These are phyloP conservation scores for Cetraspora pellucida DNA, from an alignment of 192 early-diverging fungal species.

Conservation along the genomic window DNA sequence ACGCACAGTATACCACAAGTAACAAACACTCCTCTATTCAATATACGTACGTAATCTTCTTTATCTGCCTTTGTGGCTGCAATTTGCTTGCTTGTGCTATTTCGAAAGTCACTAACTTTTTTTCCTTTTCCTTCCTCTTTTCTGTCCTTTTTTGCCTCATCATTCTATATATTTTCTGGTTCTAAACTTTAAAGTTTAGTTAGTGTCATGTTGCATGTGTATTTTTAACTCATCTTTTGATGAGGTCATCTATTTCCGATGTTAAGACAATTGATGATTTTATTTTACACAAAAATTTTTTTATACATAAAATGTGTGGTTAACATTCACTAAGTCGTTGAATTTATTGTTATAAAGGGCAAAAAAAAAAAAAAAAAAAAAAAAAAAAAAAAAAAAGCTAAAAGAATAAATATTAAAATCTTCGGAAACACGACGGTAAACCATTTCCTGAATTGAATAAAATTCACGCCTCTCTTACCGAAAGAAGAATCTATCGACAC, in stretches of 20 bases:
- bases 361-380: background rate
- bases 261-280: background rate
- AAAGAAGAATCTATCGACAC: background rate
- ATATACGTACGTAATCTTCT: conserved; percentile 9
- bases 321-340: background rate
- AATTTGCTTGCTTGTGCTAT: conserved; percentile 10
- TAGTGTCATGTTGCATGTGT: background rate
- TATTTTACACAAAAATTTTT: background rate
- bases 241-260: conserved; percentile 1
- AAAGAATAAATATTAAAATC: background rate
- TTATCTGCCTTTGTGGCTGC: conserved; percentile 15
- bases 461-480: conserved; percentile 15
- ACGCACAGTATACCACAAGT: background rate
- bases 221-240: background rate
- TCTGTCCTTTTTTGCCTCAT: background rate
- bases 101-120: background rate
- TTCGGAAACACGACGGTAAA: background rate
- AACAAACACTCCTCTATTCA: background rate
- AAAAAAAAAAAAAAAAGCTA: background rate
- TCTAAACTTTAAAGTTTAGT: conserved; percentile 8
- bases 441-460: background rate
- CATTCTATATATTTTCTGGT: background rate
- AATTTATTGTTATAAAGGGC: background rate
- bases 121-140: background rate
- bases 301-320: background rate